Evolutionary conservation across 2,329 filamentous ascomycete genomes (phyloP).

Genomic region (Aspergillus brunneoviolaceus): DNA sequence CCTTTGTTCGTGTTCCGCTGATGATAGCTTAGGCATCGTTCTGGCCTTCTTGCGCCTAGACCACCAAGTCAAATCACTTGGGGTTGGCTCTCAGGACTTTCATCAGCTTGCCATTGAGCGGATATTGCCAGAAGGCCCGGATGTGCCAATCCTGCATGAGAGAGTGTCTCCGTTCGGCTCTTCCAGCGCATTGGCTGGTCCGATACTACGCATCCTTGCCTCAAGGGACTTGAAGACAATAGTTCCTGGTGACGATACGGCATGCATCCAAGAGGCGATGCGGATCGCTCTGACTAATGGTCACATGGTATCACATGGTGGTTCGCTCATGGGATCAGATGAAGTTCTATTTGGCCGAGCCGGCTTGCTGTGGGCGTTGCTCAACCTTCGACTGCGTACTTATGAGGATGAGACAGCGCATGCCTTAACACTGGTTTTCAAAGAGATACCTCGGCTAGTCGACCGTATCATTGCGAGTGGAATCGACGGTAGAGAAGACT

Average conservation of each 20-base stretch:
- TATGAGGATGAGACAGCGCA: slow-evolving; percentile 22
- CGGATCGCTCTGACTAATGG: slow-evolving; percentile 32
- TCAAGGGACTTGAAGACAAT: slow-evolving; percentile 12
- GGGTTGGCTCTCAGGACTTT: slow-evolving; percentile 22
- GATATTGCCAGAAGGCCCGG: slow-evolving; percentile 25
- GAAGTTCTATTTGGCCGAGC: slow-evolving; percentile 42
- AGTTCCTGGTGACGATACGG: slow-evolving; percentile 30
- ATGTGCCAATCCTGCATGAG: slow-evolving; percentile 27
- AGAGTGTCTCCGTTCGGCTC: slow-evolving; percentile 38
- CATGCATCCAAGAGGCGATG: slow-evolving; percentile 29
- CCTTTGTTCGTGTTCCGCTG: neutral
- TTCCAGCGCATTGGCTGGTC: slow-evolving; percentile 28
- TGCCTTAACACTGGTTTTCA: slow-evolving; percentile 26
- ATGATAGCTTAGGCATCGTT: slow-evolving; percentile 31
- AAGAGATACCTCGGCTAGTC: slow-evolving; percentile 32
- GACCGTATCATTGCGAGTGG: slow-evolving; percentile 36
- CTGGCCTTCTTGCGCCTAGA: slow-evolving; percentile 41
- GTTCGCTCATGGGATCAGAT: slow-evolving; percentile 35
- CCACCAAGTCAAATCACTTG: slow-evolving; percentile 33
- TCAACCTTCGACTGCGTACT: slow-evolving; percentile 34
- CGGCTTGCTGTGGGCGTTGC: slow-evolving; percentile 37
- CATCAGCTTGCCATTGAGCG: slow-evolving; percentile 28
- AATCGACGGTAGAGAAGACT: slow-evolving; percentile 31
- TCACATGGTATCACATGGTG: slow-evolving; percentile 25
- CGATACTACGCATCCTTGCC: slow-evolving; percentile 29